phyloP scores from a whole-genome alignment of 2,329 filamentous ascomycete genomes.

The Penicillium sp. region DNA sequence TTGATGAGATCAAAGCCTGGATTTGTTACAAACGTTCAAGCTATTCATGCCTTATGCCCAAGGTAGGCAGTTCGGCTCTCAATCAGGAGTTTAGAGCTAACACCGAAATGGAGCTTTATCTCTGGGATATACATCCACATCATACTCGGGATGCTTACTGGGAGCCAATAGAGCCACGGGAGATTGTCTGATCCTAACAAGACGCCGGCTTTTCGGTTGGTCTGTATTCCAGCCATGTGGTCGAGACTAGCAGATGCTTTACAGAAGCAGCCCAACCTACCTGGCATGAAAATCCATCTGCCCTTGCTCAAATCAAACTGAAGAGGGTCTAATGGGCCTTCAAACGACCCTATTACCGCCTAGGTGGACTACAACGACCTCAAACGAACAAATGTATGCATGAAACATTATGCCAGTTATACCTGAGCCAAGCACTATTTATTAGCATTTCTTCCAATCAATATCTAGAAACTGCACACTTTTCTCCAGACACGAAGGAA shows the following conservation, averaged over 20 bases:
- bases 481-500: background rate
- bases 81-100: background rate
- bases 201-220: background rate
- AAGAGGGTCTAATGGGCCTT: background rate
- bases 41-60: background rate
- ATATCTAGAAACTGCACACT: background rate
- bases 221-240: background rate
- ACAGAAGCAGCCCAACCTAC: background rate
- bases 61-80: background rate
- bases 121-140: background rate
- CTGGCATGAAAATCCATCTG: background rate
- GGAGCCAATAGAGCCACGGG: background rate
- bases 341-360: background rate
- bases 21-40: background rate
- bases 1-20: background rate
- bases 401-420: background rate
- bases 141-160: background rate
- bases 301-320: background rate
- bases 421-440: background rate
- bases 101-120: background rate
- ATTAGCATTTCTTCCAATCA: background rate
- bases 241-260: background rate
- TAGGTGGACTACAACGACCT: background rate
- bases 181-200: background rate
- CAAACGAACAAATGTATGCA: background rate